Conservation (phyloP, 352 stramenopile genomes). For the Hyaloperonospora arabidopsidis region DNA sequence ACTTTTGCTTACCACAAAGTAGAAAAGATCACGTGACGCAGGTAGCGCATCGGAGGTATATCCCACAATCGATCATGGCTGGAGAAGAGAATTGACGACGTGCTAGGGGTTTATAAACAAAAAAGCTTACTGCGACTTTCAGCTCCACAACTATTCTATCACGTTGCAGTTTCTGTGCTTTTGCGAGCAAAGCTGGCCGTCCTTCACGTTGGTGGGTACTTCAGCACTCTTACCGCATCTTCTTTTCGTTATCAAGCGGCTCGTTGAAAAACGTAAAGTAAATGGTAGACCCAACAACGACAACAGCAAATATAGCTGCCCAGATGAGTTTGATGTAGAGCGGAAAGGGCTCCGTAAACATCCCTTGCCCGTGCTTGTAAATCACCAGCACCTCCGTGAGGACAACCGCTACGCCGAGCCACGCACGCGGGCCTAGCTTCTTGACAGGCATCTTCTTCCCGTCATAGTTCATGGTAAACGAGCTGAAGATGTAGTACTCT, state of each 20-base stretch:
- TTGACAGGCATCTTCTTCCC: slow-evolving; percentile 51
- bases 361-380: slow-evolving; percentile 74
- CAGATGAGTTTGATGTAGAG: slow-evolving; percentile 73
- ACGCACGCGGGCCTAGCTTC: slow-evolving; percentile 76
- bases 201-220: too few species aligned
- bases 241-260: slow-evolving; percentile 26
- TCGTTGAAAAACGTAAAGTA: slow-evolving; percentile 82
- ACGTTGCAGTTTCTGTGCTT: too few species aligned
- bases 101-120: too few species aligned
- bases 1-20: too few species aligned
- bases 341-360: slow-evolving; percentile 86
- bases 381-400: slow-evolving; percentile 71
- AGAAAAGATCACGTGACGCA: too few species aligned
- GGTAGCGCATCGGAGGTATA: too few species aligned
- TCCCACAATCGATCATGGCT: too few species aligned
- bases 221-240: slow-evolving; percentile 22
- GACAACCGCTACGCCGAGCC: slow-evolving; percentile 77
- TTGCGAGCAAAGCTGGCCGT: too few species aligned
- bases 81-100: too few species aligned
- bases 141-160: too few species aligned
- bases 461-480: slow-evolving; percentile 69
- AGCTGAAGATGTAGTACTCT: slow-evolving; percentile 87
- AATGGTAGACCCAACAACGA: slow-evolving; percentile 69
- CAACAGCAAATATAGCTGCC: slow-evolving; percentile 61
- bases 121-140: too few species aligned